These are phyloP conservation scores for Diaporthe batatas DNA, from an alignment of 2,329 filamentous ascomycete species.

Conservation along the genomic window DNA sequence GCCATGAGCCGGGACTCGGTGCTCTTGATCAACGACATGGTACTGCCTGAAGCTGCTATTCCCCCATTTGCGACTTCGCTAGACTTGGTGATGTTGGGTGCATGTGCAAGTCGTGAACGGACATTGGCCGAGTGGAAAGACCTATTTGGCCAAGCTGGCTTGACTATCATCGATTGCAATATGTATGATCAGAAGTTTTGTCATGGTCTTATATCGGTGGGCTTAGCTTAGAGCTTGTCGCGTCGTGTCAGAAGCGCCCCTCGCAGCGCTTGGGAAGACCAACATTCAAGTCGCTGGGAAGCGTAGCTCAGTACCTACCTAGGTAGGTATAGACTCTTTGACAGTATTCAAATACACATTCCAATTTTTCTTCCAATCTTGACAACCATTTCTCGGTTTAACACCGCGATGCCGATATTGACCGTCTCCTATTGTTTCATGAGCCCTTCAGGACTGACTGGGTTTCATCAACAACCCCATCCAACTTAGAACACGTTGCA, in stretches of 20 bases:
- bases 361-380: not conserved
- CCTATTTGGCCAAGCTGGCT: not conserved
- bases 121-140: not conserved
- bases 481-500: not conserved
- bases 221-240: not conserved
- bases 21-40: not conserved
- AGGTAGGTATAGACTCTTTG: not conserved
- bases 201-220: not conserved
- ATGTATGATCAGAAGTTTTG: not conserved
- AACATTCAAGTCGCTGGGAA: not conserved
- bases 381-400: rapidly evolving
- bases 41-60: not conserved
- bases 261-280: not conserved
- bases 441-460: not conserved
- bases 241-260: not conserved
- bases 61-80: not conserved
- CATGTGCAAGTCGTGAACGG: not conserved
- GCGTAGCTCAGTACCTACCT: not conserved
- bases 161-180: not conserved
- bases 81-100: not conserved
- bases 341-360: not conserved
- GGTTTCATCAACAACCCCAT: not conserved
- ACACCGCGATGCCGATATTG: not conserved
- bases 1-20: not conserved
- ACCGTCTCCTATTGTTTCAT: not conserved